These are phyloP conservation scores for Plasmodium berghei DNA, from an alignment of 169 alveolate genomes.

Conservation along the genomic window DNA sequence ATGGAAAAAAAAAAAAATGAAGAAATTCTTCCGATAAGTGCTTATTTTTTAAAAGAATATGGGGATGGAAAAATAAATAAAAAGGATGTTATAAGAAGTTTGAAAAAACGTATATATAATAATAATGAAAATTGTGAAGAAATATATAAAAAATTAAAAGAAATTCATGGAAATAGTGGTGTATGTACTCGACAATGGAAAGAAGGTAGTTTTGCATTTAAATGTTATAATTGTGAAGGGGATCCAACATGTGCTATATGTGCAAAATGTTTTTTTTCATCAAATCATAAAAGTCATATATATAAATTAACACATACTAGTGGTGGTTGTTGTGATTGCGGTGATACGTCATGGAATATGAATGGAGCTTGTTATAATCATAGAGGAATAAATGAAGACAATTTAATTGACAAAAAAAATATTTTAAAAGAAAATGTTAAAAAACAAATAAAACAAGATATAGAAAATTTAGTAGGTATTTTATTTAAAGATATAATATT, in stretches of 20 bases:
- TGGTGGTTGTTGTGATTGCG: constrained; percentile 80
- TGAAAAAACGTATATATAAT: constrained; percentile 47
- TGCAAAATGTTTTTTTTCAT: constrained; percentile 59
- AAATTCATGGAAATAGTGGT: constrained; percentile 75
- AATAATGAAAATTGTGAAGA: constrained; percentile 29
- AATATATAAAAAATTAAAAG: constrained; percentile 45
- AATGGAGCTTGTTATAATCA: constrained; percentile 73
- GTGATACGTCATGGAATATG: constrained; percentile 71
- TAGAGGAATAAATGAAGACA: constrained; percentile 45
- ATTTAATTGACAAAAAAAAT: neutral
- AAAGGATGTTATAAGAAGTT: constrained; percentile 48
- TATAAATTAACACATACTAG: constrained; percentile 57
- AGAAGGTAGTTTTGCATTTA: constrained; percentile 71
- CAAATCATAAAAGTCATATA: constrained; percentile 67
- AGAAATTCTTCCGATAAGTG: neutral
- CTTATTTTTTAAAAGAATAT: constrained; percentile 11
- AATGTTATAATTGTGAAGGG: constrained; percentile 74
- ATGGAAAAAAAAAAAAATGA: constrained; percentile 1
- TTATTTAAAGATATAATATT: constrained; percentile 55
- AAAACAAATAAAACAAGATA: constrained; percentile 32
- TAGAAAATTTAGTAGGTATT: constrained; percentile 17
- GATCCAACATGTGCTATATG: constrained; percentile 77
- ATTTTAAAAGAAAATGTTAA: constrained; percentile 27
- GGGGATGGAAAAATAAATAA: constrained; percentile 55
- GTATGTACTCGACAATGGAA: constrained; percentile 71